Evolutionary conservation across 192 early-diverging fungal genomes (phyloP).

Genomic region (Oehlia diaphana): DNA sequence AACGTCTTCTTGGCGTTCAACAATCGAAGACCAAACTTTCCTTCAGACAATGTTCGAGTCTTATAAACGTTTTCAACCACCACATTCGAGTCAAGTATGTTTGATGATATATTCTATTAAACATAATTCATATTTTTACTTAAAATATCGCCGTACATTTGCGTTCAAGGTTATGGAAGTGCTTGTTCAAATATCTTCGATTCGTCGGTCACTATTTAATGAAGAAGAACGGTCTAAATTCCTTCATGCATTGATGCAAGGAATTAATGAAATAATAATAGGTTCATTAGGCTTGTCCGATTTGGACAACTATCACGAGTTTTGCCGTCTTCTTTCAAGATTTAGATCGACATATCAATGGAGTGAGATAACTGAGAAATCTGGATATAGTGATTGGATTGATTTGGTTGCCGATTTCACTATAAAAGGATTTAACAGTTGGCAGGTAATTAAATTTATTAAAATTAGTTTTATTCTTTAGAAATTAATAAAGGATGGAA

Average conservation of each 20-base stretch:
- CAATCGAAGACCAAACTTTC: slow-evolving; percentile 71
- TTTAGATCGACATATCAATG: slow-evolving; percentile 82
- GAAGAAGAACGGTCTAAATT: slow-evolving; percentile 70
- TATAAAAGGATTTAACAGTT: slow-evolving; percentile 59
- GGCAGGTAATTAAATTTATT: slow-evolving; percentile 50
- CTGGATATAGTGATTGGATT: slow-evolving; percentile 68
- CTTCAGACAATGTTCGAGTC: slow-evolving; percentile 70
- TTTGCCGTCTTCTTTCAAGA: slow-evolving; percentile 79
- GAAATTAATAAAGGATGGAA: background rate
- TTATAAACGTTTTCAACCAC: slow-evolving; percentile 60
- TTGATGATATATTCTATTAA: background rate
- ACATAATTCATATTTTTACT: background rate
- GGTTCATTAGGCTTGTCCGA: slow-evolving; percentile 64
- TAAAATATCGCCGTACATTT: background rate
- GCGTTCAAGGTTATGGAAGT: slow-evolving; percentile 74
- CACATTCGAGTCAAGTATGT: slow-evolving; percentile 50
- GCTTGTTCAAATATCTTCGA: slow-evolving; percentile 74
- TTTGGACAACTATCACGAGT: slow-evolving; percentile 81
- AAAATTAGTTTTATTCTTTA: background rate
- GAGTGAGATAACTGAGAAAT: slow-evolving; percentile 73
- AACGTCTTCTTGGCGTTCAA: slow-evolving; percentile 76
- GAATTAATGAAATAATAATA: slow-evolving; percentile 66
- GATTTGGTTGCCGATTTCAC: slow-evolving; percentile 64
- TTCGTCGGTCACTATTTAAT: slow-evolving; percentile 83
- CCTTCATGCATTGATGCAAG: slow-evolving; percentile 69